Evolutionary conservation across 768 basidiomycete species (phyloP).

Genomic region (Suillus luteus): DNA sequence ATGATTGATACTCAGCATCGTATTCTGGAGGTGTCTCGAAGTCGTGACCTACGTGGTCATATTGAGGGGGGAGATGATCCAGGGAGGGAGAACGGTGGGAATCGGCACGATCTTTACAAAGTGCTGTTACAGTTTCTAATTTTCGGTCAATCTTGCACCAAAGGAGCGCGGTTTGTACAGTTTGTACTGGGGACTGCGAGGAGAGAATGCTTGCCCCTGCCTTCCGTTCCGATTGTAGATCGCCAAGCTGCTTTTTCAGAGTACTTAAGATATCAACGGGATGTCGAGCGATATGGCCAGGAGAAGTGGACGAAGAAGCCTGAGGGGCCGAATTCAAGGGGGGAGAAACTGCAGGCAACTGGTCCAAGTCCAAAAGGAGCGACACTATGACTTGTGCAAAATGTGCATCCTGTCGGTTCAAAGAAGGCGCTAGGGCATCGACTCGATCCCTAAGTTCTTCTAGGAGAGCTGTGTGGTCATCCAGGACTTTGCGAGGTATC

Average conservation of each 20-base stretch:
- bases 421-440: conserved; percentile 44
- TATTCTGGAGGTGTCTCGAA: conserved; percentile 32
- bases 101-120: conserved; percentile 62
- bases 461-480: conserved; percentile 54
- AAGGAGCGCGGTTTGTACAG: conserved; percentile 62
- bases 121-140: conserved; percentile 63
- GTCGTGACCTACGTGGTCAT: conserved; percentile 39
- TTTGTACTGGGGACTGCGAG: conserved; percentile 42
- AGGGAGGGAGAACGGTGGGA: conserved; percentile 14
- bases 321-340: conserved; percentile 21
- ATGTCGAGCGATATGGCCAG: conserved; percentile 15
- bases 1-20: conserved; percentile 14
- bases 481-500: conserved; percentile 41
- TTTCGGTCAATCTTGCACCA: conserved; percentile 78
- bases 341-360: conserved; percentile 45
- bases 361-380: conserved; percentile 67
- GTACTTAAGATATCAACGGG: conserved; percentile 53
- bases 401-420: conserved; percentile 53
- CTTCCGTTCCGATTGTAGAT: conserved; percentile 48
- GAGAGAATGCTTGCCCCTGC: conserved; percentile 3
- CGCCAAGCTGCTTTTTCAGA: conserved; percentile 68
- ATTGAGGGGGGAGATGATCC: conserved; percentile 54
- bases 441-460: conserved; percentile 61
- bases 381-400: conserved; percentile 71
- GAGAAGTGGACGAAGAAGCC: conserved; percentile 15